Base-by-base conservation (phyloP, 139 green algal species). In the Chlamydomonas schloesseri region DNA sequence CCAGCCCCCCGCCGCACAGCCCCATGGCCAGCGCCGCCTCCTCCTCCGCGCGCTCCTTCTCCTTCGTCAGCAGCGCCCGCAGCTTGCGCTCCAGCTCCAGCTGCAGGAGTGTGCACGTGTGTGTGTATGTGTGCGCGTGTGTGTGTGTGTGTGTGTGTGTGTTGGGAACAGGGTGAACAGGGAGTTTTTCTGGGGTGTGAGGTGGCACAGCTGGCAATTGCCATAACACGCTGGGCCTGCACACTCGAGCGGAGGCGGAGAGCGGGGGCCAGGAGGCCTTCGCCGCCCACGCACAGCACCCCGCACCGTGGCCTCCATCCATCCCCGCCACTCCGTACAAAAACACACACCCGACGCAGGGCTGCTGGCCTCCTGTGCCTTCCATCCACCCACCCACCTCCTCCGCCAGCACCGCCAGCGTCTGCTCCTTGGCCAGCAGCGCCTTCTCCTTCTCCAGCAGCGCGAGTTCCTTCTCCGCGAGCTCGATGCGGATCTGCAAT, bases 11-110 rank as follows among this genome's bases (percentile, higher is more conserved):
- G 42, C 42, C 93, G 81, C 96, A 98, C 15, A 98, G 89, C 5
- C 95, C 95, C 90, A 98, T 96, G 2, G 96, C 94, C 46, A 98
- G 85, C 11, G 95, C 92, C 23, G 95, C 96, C 85, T 98, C 93
- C 88, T 98, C 96, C 89, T 98, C 96, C 20, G 95, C 96, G 67
- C 96, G 95, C 76, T 98, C 93, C 91, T 98, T 98, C 65, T 98
- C 95, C 65, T 97, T 97, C 28, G 92, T 97, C 53, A 98, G 90
- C 89, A 98, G 91, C 4, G 92, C 91, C 0, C 96, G 89, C 84
- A 98, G 82, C 89, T 98, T 97, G 20, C 93, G 86, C 88, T 98
- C 96, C 71, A 98, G 81, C 46, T 98, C 96, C 68, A 98, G 86
- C 94, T 97, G 42, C 8, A 8, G 5, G 42, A 13, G 42, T 50